Base-by-base conservation (phyloP, 805 yeast genomes). In the Saturnispora kantuleensis region DNA sequence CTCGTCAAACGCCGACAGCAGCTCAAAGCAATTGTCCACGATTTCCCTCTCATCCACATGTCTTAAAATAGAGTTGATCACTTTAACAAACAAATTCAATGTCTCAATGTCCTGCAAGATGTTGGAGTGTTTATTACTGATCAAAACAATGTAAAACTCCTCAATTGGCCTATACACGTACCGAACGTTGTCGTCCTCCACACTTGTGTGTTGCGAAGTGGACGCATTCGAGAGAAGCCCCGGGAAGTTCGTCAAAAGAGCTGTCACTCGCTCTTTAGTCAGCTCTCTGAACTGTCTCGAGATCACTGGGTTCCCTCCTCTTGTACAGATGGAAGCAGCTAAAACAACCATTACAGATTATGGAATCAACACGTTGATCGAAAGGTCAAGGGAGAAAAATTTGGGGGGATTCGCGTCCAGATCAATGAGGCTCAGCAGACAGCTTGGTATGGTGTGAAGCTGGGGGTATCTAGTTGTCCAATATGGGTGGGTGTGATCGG, bases 91-190 rank as follows among this genome's bases (percentile, higher is more conserved):
- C 49, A 88, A 66, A 55, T 87, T 85, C 62, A 93, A 74, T 9
- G 97, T 93, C 56, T 87, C 90, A 54, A 93, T 84, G 64, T 93
- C 98, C 66, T 89, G 96, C 55, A 93, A 70, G 50, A 93, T 90
- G 60, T 93, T 93, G 29, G 96, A 85, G 54, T 82, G 84, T 52
- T 84, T 79, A 66, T 88, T 90, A 47, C 97, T 90, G 60, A 93
- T 81, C 55, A 93, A 69, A 36, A 94, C 89, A 57, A 93, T 81
- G 64, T 86, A 90, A 47, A 86, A 79, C 53, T 88, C 96, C 61
- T 93, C 98, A 60, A 93, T 74, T 39, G 98, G 97, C 65, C 88
- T 96, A 65, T 87, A 93, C 42, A 93, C 93, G 60, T 86, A 93
- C 63, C 99, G 79, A 34, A 86, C 93, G 53, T 79, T 78, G 42